Base-by-base conservation (phyloP, 2,329 filamentous ascomycete species). In the Penicillium concentricum region DNA sequence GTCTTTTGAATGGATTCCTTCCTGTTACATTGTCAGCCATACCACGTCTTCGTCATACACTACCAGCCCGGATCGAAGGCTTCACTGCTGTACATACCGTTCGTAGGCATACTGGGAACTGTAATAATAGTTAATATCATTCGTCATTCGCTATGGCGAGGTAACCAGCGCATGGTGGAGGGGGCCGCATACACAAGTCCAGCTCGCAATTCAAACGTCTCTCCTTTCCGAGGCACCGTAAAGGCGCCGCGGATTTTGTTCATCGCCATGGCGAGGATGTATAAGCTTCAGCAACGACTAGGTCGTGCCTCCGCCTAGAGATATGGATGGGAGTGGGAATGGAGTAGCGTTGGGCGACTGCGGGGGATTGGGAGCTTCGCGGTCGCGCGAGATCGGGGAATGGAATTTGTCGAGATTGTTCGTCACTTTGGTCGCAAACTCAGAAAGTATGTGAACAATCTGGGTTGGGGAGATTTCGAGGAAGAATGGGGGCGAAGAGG, bases 1-100 rank as follows among this genome's bases (percentile, higher is more conserved):
- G 94, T 99, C 83, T 96, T 97, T 75, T 99, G 94, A 68, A 99
- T 99, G 24, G 94, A 90, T 81, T 99, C 94, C 78, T 99, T 99
- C 71, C 92, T 85, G 60, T 44, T 54, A 39, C 28, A 58, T 42
- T 57, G 76, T 75, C 68, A 74, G 69, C 59, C 34, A 59, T 43
- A 58, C 49, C 52, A 50, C 48, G 18, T 54, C 59, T 35, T 49
- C 42, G 34, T 43, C 57, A 26, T 48, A 34, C 26, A 35, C 38
- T 47, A 54, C 58, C 50, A 26, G 26, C 18, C 7, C 20, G 20
- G 32, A 22, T 28, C 18, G n/a, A 38, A 18, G 42, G 38, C 37
- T 51, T 51, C 24, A 18, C 13, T 32, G 38, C 41, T 26, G 37
- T n/a, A 65, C 67, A 65, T 76, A 86, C 83, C 86, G 88, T 84